A percentile compares a stretch with the other conserved stretches of the same genome.
These are phyloP conservation scores for Prunus armeniaca DNA, from an alignment of 306 rosid genomes.

Conservation along the genomic window DNA sequence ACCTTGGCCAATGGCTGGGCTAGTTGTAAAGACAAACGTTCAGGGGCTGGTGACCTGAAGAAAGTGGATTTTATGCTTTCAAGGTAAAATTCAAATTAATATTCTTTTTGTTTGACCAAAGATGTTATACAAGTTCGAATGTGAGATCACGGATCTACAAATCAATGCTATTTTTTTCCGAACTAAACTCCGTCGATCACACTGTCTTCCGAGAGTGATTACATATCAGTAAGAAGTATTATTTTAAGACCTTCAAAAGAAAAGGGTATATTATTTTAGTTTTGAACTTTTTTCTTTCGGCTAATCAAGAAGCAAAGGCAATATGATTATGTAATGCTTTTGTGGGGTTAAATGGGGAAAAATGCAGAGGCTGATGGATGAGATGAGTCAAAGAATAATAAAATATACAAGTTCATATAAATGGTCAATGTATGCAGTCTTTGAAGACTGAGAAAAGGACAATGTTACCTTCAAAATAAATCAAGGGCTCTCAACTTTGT, in stretches of 20 bases:
- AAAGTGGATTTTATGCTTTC: conserved; percentile 15
- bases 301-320: conserved; percentile 1
- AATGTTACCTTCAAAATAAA: conserved; percentile 1
- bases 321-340: conserved; percentile 6
- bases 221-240: not conserved
- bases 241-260: not conserved
- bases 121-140: no score
- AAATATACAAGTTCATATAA: conserved; percentile 1
- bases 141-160: accelerated
- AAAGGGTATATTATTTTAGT: not conserved
- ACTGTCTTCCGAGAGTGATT: not conserved
- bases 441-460: conserved; percentile 32
- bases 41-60: not conserved
- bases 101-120: no score
- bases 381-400: conserved; percentile 14
- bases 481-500: not conserved
- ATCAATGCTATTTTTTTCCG: no score
- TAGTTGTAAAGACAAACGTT: not conserved
- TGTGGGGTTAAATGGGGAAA: not conserved
- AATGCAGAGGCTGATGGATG: not conserved
- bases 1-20: conserved; percentile 1
- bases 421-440: conserved; percentile 25
- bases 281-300: conserved; percentile 10
- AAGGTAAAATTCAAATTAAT: not conserved
- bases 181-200: no score